Evolutionary conservation across 495 filamentous ascomycete genomes (phyloP).

Genomic region (Tuber brumale): DNA sequence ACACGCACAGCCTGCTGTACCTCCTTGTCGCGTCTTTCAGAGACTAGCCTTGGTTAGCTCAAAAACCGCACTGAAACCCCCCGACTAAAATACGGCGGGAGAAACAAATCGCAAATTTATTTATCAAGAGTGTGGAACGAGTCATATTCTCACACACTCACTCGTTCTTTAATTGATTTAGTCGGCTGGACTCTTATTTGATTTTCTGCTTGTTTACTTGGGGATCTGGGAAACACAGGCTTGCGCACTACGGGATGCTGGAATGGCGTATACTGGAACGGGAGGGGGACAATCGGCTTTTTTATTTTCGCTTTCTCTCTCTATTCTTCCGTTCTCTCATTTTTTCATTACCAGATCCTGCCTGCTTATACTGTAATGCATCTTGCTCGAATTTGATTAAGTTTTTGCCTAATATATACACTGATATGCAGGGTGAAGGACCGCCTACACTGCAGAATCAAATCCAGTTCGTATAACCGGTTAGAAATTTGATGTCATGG

Average conservation of each 20-base stretch:
- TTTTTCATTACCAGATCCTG: background rate
- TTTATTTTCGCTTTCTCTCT: background rate
- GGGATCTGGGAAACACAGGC: background rate
- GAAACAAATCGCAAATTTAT: background rate
- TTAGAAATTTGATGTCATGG: too few relatives aligned
- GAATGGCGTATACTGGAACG: background rate
- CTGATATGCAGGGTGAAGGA: background rate
- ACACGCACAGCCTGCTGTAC: background rate
- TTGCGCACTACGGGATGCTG: background rate
- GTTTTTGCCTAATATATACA: background rate
- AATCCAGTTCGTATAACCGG: too few relatives aligned
- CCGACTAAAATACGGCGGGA: background rate
- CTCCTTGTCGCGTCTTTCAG: background rate
- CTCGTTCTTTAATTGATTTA: background rate
- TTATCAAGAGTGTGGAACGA: background rate
- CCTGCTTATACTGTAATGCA: background rate
- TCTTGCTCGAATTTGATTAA: background rate
- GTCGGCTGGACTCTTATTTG: background rate
- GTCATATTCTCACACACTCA: background rate
- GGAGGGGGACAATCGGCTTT: background rate
- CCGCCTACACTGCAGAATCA: too few relatives aligned
- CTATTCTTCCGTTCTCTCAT: background rate
- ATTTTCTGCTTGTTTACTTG: background rate
- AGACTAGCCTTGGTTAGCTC: background rate
- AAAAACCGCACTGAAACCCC: background rate